These are phyloP conservation scores for Penicillium paxilli DNA, from an alignment of 495 filamentous ascomycete species.

Conservation along the genomic window DNA sequence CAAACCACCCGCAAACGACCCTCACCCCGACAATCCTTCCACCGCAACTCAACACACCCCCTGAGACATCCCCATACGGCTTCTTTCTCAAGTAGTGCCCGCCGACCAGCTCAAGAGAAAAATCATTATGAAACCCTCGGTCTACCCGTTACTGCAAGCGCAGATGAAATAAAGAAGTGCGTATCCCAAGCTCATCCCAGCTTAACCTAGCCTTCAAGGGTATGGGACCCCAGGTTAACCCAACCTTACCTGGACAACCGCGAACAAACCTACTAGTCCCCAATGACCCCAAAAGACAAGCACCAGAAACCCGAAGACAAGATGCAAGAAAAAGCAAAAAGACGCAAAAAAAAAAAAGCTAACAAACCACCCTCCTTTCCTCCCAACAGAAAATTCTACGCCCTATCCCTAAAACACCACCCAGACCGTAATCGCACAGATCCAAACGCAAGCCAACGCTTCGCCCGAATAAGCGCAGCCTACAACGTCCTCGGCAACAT, in stretches of 20 bases:
- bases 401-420: constrained; percentile 88
- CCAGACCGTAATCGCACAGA: constrained; percentile 85
- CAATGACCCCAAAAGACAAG: no score
- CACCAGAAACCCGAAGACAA: no score
- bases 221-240: no score
- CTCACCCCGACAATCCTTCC: background rate
- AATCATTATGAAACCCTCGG: constrained; percentile 80
- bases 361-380: background rate
- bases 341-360: background rate
- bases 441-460: constrained; percentile 70
- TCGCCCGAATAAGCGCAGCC: constrained; percentile 83
- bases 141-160: constrained; percentile 64
- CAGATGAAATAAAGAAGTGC: constrained; percentile 82
- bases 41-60: background rate
- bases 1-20: constrained; percentile 9
- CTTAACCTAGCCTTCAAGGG: background rate
- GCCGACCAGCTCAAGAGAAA: constrained; percentile 43
- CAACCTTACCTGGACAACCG: no score
- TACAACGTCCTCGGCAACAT: constrained; percentile 75
- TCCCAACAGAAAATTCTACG: constrained; percentile 69
- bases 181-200: background rate
- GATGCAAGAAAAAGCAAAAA: no score
- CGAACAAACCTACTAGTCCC: no score
- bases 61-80: background rate
- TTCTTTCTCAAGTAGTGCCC: constrained; percentile 45